A percentile compares a stretch with the other conserved stretches of the same genome.
Conservation (phyloP, 495 filamentous ascomycete genomes). For the Penicillium robsamsonii region DNA sequence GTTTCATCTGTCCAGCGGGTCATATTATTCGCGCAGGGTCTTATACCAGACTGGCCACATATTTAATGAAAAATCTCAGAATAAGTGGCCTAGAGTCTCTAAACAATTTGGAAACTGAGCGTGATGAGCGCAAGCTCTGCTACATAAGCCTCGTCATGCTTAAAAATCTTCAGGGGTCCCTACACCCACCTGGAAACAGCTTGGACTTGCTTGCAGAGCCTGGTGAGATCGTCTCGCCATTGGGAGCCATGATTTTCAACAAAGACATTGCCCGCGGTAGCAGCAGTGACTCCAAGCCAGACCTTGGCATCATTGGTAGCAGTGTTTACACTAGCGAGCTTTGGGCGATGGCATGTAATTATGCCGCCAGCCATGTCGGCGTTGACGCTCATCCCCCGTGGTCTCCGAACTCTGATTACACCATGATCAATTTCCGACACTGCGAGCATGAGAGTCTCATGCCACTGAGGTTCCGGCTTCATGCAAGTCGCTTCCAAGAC, state of each 20-base stretch:
- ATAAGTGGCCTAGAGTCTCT: conserved; percentile 20
- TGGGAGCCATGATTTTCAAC: conserved; percentile 6
- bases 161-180: conserved; percentile 33
- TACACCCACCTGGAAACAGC: conserved; percentile 9
- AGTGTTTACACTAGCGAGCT: conserved; percentile 38
- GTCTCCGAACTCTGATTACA: conserved; percentile 44
- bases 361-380: conserved; percentile 32
- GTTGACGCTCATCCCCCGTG: conserved; percentile 37
- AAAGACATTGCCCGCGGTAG: conserved; percentile 3
- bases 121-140: conserved; percentile 39
- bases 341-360: conserved; percentile 42
- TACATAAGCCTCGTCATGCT: conserved; percentile 41
- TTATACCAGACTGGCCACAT: conserved; percentile 35
- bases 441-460: conserved; percentile 46
- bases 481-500: conserved; percentile 41
- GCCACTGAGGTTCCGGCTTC: conserved; percentile 39
- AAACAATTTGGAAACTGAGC: conserved; percentile 24
- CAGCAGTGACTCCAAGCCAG: conserved; percentile 22
- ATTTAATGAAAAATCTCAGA: conserved; percentile 36
- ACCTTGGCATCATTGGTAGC: conserved; percentile 39
- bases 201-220: neutral
- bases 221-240: neutral
- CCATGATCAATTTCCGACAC: conserved; percentile 39
- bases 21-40: conserved; percentile 38
- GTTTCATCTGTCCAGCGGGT: conserved; percentile 23